Evolutionary conservation across 2,329 filamentous ascomycete species (phyloP), one percentile per base, ranked within the genome.

Genomic region (Diplodia corticola): DNA sequence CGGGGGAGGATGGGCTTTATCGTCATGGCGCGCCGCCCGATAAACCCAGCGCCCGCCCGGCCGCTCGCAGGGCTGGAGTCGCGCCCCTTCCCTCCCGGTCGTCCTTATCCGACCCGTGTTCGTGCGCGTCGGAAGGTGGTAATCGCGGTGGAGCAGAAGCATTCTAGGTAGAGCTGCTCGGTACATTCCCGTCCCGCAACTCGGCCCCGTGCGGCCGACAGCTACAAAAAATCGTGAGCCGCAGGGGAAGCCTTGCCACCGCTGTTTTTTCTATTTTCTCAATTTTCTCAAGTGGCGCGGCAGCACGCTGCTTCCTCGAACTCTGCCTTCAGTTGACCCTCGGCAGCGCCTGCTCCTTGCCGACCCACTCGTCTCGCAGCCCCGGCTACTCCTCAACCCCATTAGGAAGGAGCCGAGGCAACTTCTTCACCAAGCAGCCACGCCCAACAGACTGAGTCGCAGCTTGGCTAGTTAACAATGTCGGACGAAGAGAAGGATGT

Each of bases 1-100:
- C 53, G 63, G 40, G 40, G 37, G 63, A 48, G 63, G 26, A 28
- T 37, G 51, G n/a, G 57, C 57, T 49, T 61, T 61, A 61, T 61
- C 44, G 37, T 35, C 44, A 60, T 48, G 54, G 37, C 40, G 51
- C 51, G 17, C n/a, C n/a, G n/a, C 57, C 22, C 33, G 28, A 49
- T 61, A 49, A 61, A 22, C 40, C 28, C 6, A 15, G 17, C 24
- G 28, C n/a, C 44, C 57, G 17, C 57, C 22, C 55, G 33, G 55
- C 55, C 35, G 55, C 55, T 22, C 9, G 15, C 2, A 26, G 7
- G 30, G 3, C 17, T 15, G 12, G 12, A 3, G 13, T 44, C 37
- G 17, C n/a, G 17, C 13, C 35, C 35, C 17, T 22, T 60, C 28
- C 7, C 22, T 5, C 12, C 10, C 6, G 49, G 17, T n/a, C 26